Evolutionary conservation across 768 basidiomycete species (phyloP), one percentile per base, ranked within the genome.

Genomic region (Boletellus ananas): DNA sequence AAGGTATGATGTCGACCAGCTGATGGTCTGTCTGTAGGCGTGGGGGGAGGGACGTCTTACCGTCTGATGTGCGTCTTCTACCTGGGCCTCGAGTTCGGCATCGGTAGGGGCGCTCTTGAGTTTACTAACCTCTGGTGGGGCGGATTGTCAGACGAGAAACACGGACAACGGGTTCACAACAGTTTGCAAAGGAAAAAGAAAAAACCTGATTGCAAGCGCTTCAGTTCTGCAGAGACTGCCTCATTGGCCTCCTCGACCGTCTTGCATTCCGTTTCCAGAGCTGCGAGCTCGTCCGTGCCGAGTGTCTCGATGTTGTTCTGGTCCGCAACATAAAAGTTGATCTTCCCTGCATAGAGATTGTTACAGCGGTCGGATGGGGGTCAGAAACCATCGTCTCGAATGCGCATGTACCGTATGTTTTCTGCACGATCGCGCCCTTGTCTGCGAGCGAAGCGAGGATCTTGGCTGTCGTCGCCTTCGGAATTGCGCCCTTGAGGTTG

Each of bases 401-500:
- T 33, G n/a, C 42, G 45, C 47, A 56, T 55, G 53, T 71, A 81
- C 93, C 91, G 51, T 94, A 96, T 23, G 75, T 73, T 70, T 95
- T 96, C 61, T 91, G 84, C 0, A 85, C 80, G 16, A 94, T 73
- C 47, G 80, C 79, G 17, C 89, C 90, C 63, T 84, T 91, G 56
- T 94, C 94, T n/a, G 94, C 85, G 16, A 95, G 77, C 1, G 82
- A 71, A 3, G 79, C 70, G 13, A 95, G 75, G 40, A 94, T 87
- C 71, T 95, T 96, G 63, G 92, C 90, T 0, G 85, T 84, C 3
- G 84, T 75, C 2, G 90, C 71, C 64, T 96, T 96, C 7, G 90
- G 83, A 5, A 95, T 84, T 10, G 85, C 85, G 44, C 90, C 90
- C 68, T 94, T 94, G 27, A 96, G 72, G 69, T 96, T 96, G 10